Evolutionary conservation across 2,329 filamentous ascomycete species (phyloP), one percentile per base, ranked within the genome.

Genomic region (Dothiorella sarmentorum): DNA sequence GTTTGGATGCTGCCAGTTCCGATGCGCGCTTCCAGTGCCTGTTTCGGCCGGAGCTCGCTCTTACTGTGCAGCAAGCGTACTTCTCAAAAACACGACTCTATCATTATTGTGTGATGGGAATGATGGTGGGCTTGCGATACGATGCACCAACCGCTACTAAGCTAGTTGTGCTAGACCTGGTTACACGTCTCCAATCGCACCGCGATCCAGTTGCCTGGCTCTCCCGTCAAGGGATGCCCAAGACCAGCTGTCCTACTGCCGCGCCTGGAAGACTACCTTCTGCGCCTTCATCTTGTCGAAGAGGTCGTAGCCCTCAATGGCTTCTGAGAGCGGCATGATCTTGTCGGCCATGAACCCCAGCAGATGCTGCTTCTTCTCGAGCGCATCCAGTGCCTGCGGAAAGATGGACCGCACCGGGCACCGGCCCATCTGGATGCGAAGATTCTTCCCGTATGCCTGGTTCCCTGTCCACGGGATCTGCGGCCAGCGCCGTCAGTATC

Each of bases 241-340:
- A 38, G 35, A 7, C 49, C 10, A 17, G 6, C 37, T 29, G 33
- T 31, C 33, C 61, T 68, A 74, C 67, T 73, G 69, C 55, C 70
- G 67, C 29, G 74, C 75, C 62, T 78, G 75, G 63, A 82, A 82
- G 7, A 81, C 74, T 24, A 81, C 75, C 69, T 82, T 82, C 63
- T 80, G 78, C 42, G 75, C 78, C 71, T 81, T 76, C 73, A 79
- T 77, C 69, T 76, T 76, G 66, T 82, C 78, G 64, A 82, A 82
- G 20, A 80, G 66, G 44, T 78, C 76, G 61, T 82, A 82, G 4
- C 78, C 79, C 68, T 80, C 77, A 49, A 80, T 73, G 7, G 79
- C 79, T 51, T 80, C 69, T 38, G 75, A 75, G 63, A 82, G 62
- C 24, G 73, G 71, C 78, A 81, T 80, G 33, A 80, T 75, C 69